Evolutionary conservation across 2,329 filamentous ascomycete genomes (phyloP), one percentile per base, ranked within the genome.

Genomic region (Alternaria novae-zelandiae): DNA sequence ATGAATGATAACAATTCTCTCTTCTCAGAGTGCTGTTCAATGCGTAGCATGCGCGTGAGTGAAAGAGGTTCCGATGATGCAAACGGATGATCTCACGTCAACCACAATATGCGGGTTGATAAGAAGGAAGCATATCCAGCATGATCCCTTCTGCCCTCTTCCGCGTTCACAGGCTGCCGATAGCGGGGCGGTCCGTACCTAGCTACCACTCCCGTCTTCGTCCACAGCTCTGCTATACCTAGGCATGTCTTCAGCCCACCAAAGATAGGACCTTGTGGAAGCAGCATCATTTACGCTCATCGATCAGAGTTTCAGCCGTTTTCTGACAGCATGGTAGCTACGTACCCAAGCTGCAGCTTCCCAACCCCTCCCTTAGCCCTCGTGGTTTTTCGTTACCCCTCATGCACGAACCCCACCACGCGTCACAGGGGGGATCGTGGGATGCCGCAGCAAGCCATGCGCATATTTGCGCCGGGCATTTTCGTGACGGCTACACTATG

Each of bases 171-270:
- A 43, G 17, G 21, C 25, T 49, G 13, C 28, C n/a, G 32, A 23
- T 36, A 57, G 62, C 53, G 62, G 62, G n/a, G 30, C 62, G 62
- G 62, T 46, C 62, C 62, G 62, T 45, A 53, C 49, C 49, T 53
- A 53, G 30, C 49, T 8, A 53, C 20, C 9, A 25, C 30, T 17
- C 49, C 23, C 20, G 20, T 23, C 20, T 53, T 41, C 6, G 7
- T 25, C 7, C 13, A 53, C 3, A 57, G 23, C 53, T 30, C 36
- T 26, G 15, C 21, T 43, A 41, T 41, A 41, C 36, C 36, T 10
- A 17, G 36, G 36, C 5, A 41, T 17, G 36, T 41, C 36, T 41
- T 41, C 36, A 41, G 36, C 36, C 36, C 36, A 41, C 36, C 36
- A 41, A 6, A 6, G 8, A 41, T 17, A 9, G 36, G 5, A 17